Base-by-base conservation (phyloP, 352 stramenopile species). In the Phytophthora pseudosyringae region DNA sequence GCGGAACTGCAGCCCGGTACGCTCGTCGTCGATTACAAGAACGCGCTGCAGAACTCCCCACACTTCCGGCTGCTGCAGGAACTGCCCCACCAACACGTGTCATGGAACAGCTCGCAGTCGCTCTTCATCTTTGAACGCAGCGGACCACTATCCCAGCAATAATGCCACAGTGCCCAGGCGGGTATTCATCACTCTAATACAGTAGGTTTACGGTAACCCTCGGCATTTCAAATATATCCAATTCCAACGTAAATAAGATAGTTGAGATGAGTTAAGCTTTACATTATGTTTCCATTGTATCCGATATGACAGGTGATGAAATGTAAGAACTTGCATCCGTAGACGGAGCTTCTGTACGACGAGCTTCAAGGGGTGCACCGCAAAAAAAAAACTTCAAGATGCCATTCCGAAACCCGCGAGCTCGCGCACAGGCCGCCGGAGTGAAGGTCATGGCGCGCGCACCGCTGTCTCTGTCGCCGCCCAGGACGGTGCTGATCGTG, bases 401-500 rank as follows among this genome's bases (percentile, higher is more conserved):
- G 6, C 35, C 55, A 67, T 70, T 70, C 21, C 40, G 54, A 66
- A 61, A 66, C 36, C 43, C 18, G 47, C 48, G 18, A 15, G 4
- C 44, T 64, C 39, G 43, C 12, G 44, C 64, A 38, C 28, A 62
- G 13, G 5, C 35, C 26, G 11, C 9, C 18, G 15, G 49, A 72
- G 48, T 69, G 45, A 69, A 54, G 39, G 51, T 60, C 52, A 73
- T 68, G 64, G 1, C 33, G 21, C 46, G 18, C 7, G n/a, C 29
- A 31, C 9, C 35, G 36, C 5, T 28, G 3, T 9, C 16, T n/a
- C 25, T 46, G 9, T 32, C 58, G 33, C 50, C 41, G 12, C 52
- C 69, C 26, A 88, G 82, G 73, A 90, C 78, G 12, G 83, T 93
- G 26, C 65, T 94, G 21, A 86, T 94, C 51, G 83, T 91, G 54